Base-by-base conservation (phyloP, 2,329 filamentous ascomycete genomes). In the Xylaria arbuscula region DNA sequence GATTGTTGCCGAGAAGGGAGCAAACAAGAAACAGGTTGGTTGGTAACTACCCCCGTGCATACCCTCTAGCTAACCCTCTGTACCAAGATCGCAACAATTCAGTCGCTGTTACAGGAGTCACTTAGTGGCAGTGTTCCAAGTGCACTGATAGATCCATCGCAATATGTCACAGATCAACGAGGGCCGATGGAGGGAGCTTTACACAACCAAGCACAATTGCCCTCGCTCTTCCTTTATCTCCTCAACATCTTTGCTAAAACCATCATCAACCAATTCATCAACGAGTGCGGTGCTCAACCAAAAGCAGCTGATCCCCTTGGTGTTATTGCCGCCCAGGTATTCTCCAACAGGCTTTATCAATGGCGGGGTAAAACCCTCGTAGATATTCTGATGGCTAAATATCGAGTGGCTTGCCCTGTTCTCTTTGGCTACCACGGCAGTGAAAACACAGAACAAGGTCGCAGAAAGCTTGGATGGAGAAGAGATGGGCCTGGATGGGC, bases 301-400 rank as follows among this genome's bases (percentile, higher is more conserved):
- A 87, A 87, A 69, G 85, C 88, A 6, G 93, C 93, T 10, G 92
- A 96, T 73, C 91, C 92, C 0, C 86, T 97, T 53, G 93, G 93
- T n/a, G 88, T 95, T 28, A 84, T 94, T 28, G 86, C 90, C 0
- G 91, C 91, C 7, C 88, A 90, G 71, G 86, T 97, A 36, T 95
- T 97, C 77, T 91, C 92, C 0, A 85, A 87, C 61, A 84, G 88
- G 19, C 85, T 88, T 17, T 92, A 93, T 76, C 83, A 87, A 62
- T 92, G 89, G 85, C 86, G 90, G 59, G 90, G 89, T 9, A 81
- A 86, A 56, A 86, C 90, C 0, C 84, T 97, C 66, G 90, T 93
- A 61, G 93, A 97, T 77, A 92, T 98, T 67, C 84, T 98, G 36
- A 90, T 97, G 75, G 91, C 94, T 63, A 98, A 98, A 79, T 92